Percentiles rank a stretch among this genome's conserved stretches.
phyloP scores from a whole-genome alignment of 805 yeast species.

The Candida khao-thaluensis region DNA sequence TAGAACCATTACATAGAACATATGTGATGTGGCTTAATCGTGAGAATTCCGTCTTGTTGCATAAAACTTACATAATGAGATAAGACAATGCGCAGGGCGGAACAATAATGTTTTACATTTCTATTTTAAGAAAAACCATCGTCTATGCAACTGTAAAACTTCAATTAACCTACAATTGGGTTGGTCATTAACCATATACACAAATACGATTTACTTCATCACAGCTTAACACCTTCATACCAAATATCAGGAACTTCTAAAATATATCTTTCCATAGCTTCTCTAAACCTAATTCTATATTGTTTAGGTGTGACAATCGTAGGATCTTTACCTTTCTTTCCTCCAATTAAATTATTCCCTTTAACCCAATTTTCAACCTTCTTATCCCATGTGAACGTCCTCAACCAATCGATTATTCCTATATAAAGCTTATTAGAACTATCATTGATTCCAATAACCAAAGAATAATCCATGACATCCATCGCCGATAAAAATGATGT shows the following conservation, averaged over 20 bases:
- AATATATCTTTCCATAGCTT: conserved; percentile 96
- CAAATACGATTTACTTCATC: background rate
- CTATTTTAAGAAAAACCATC: no score
- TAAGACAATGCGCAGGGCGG: no score
- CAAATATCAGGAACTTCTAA: conserved; percentile 88
- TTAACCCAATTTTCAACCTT: conserved; percentile 98
- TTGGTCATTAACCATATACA: no score
- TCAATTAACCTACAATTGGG: no score
- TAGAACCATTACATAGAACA: no score
- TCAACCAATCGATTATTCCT: conserved; percentile 90
- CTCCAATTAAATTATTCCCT: conserved; percentile 79
- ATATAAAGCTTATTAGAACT: conserved; percentile 67
- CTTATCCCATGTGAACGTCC: conserved; percentile 99
- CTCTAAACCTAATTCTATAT: conserved; percentile 89
- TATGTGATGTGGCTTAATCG: no score
- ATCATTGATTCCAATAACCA: conserved; percentile 87
- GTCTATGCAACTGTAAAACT: no score
- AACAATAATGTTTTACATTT: no score
- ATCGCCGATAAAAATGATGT: conserved; percentile 90
- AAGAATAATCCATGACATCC: conserved; percentile 98
- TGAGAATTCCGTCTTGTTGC: background rate
- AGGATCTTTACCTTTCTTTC: conserved; percentile 89
- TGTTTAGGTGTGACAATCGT: conserved; percentile 97
- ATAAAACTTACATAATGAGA: no score
- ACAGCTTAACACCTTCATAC: conserved; percentile 34